Evolutionary conservation across 1,284 basidiomycete species (phyloP).

Genomic region (Waitea zeae): DNA sequence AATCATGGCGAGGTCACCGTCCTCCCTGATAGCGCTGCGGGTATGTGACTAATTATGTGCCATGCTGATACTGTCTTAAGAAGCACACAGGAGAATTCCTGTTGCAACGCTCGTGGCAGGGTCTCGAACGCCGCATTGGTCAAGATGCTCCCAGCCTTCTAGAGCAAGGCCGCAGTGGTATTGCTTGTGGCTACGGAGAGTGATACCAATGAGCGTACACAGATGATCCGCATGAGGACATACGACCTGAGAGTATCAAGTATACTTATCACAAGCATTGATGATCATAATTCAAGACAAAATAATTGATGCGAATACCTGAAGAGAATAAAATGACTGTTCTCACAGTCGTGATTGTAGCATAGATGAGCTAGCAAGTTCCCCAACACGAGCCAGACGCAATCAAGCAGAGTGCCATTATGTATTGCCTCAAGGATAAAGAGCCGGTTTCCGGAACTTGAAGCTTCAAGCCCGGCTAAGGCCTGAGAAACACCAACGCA

Average conservation of each 20-base stretch:
- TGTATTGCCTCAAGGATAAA: too few relatives aligned
- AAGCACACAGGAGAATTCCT: conserved; percentile 42
- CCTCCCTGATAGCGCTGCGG: conserved; percentile 53
- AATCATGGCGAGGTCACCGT: conserved; percentile 40
- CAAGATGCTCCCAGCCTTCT: conserved; percentile 68
- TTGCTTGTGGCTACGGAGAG: conserved; percentile 76
- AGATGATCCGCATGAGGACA: not conserved
- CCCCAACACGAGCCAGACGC: too few relatives aligned
- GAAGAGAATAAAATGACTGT: too few relatives aligned
- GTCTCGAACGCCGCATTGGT: conserved; percentile 69
- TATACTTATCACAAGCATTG: not conserved
- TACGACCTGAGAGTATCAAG: not conserved
- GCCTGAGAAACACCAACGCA: too few relatives aligned
- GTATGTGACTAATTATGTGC: conserved; percentile 16
- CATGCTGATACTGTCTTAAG: not conserved
- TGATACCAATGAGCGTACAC: too few relatives aligned
- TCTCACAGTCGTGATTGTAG: too few relatives aligned
- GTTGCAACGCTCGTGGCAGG: conserved; percentile 58
- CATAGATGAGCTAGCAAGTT: too few relatives aligned
- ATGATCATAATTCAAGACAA: too few relatives aligned
- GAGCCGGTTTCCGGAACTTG: too few relatives aligned
- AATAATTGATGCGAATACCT: too few relatives aligned
- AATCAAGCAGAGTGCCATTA: too few relatives aligned
- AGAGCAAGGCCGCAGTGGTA: conserved; percentile 81
- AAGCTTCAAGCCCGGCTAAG: too few relatives aligned